Conservation (phyloP, 108 stramenopile genomes). For the Fistulifera pelliculosa region DNA sequence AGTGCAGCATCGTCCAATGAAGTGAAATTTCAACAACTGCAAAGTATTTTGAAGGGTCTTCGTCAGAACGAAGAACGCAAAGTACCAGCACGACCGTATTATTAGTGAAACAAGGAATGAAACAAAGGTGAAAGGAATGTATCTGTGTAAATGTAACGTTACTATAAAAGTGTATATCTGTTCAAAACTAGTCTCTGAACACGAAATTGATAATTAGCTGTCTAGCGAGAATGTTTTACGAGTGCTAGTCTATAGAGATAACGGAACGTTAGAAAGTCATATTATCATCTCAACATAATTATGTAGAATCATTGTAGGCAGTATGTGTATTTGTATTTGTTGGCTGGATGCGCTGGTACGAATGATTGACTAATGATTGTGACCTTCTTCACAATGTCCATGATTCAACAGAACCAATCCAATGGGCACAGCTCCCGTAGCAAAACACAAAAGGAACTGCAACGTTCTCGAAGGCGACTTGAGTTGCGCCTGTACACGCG, state of each 20-base stretch:
- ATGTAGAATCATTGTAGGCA: too few relatives aligned
- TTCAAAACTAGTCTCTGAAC: too few relatives aligned
- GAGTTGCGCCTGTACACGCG: constrained; percentile 24
- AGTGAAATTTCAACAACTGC: constrained; percentile 3
- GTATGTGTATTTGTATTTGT: too few relatives aligned
- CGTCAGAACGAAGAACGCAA: constrained; percentile 4
- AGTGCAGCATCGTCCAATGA: constrained; percentile 2
- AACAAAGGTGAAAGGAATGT: not conserved
- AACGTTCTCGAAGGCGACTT: constrained; percentile 15
- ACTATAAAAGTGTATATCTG: too few relatives aligned
- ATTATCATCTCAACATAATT: too few relatives aligned
- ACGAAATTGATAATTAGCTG: too few relatives aligned
- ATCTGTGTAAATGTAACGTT: not conserved
- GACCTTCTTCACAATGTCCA: constrained; percentile 50
- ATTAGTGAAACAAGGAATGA: not conserved
- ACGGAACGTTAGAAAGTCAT: too few relatives aligned
- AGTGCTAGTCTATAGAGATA: too few relatives aligned
- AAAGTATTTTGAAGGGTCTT: constrained; percentile 11
- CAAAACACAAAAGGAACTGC: constrained; percentile 35
- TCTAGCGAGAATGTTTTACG: too few relatives aligned
- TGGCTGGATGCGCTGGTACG: too few relatives aligned
- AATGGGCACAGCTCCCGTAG: constrained; percentile 62
- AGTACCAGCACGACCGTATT: not conserved
- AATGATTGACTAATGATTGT: constrained; percentile 3
- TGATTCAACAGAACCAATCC: constrained; percentile 80